Percentiles rank a stretch among this genome's conserved stretches.
These are phyloP conservation scores for Populus hybrid DNA, from an alignment of 441 rosid genomes.

Conservation along the genomic window DNA sequence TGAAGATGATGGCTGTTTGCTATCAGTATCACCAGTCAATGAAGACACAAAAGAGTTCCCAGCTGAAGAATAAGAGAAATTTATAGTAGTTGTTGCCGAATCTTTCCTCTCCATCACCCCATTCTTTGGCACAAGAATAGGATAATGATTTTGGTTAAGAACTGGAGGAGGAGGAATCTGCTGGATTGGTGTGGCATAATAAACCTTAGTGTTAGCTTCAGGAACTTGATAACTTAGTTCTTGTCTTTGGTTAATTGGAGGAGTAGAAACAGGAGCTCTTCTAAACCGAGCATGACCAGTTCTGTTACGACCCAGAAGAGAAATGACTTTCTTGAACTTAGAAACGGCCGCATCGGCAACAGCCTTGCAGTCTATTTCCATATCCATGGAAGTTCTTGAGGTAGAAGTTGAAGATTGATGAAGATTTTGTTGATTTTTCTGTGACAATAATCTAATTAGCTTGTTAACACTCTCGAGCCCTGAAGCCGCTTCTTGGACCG, in stretches of 20 bases:
- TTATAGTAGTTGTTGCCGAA: constrained; percentile 47
- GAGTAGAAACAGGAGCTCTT: constrained; percentile 33
- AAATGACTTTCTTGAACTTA: constrained; percentile 73
- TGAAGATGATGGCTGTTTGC: constrained; percentile 42
- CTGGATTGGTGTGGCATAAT: constrained; percentile 64
- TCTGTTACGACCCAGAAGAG: constrained; percentile 75
- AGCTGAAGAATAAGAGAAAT: constrained; percentile 58
- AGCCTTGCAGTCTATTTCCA: constrained; percentile 51
- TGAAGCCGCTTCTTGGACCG: constrained; percentile 82
- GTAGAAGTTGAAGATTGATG: constrained; percentile 29
- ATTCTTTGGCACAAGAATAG: constrained; percentile 20
- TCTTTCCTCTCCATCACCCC: constrained; percentile 42
- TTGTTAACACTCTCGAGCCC: constrained; percentile 78
- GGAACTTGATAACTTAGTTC: constrained; percentile 14
- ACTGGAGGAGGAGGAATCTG: constrained; percentile 47
- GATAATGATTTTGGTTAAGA: constrained; percentile 23
- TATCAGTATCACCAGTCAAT: constrained; percentile 45
- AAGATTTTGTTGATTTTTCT: constrained; percentile 23
- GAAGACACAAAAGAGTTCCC: constrained; percentile 48
- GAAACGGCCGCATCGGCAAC: constrained; percentile 50
- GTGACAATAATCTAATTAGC: constrained; percentile 63
- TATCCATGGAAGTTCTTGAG: constrained; percentile 33
- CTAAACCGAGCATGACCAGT: constrained; percentile 95
- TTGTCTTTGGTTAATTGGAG: constrained; percentile 12
- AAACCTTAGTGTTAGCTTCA: constrained; percentile 30